Percentiles rank a stretch among this genome's conserved stretches.
phyloP scores from a whole-genome alignment of 768 basidiomycete species.

The Melanogaster broomeanus region DNA sequence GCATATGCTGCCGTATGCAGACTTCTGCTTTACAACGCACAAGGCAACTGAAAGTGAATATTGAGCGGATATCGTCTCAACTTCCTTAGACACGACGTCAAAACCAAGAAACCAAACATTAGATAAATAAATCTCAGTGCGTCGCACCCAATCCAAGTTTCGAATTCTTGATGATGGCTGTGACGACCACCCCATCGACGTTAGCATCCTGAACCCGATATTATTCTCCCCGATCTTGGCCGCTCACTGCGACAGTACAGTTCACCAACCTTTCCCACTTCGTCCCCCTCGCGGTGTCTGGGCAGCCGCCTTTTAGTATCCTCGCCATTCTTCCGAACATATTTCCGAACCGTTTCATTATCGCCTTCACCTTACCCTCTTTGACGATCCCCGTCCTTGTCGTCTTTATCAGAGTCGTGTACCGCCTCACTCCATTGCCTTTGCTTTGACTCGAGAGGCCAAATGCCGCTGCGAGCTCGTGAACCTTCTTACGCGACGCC shows the following conservation, averaged over 20 bases:
- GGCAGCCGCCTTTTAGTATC: slow-evolving; percentile 33
- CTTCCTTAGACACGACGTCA: too few relatives aligned
- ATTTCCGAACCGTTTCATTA: slow-evolving; percentile 37
- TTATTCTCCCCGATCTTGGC: slow-evolving; percentile 81
- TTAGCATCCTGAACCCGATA: slow-evolving; percentile 84
- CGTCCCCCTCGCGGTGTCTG: slow-evolving; percentile 78
- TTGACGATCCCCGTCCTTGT: slow-evolving; percentile 57
- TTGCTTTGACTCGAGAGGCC: slow-evolving; percentile 76
- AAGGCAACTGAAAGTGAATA: too few relatives aligned
- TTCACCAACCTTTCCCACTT: slow-evolving; percentile 73
- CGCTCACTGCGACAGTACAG: slow-evolving; percentile 54
- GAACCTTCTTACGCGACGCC: slow-evolving; percentile 67
- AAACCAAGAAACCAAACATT: too few relatives aligned
- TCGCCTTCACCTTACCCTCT: slow-evolving; percentile 59
- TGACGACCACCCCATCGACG: slow-evolving; percentile 90
- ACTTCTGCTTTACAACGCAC: too few relatives aligned
- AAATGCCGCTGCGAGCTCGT: slow-evolving; percentile 81
- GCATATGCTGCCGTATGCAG: too few relatives aligned
- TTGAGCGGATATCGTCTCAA: too few relatives aligned
- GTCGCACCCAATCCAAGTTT: slow-evolving; percentile 82
- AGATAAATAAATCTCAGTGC: too few relatives aligned
- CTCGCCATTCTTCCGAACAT: slow-evolving; percentile 19
- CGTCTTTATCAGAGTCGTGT: slow-evolving; percentile 77
- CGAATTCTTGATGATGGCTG: slow-evolving; percentile 85
- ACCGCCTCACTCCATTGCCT: slow-evolving; percentile 66